phyloP scores from a whole-genome alignment of 306 rosid species.

The Sindora glabra region DNA sequence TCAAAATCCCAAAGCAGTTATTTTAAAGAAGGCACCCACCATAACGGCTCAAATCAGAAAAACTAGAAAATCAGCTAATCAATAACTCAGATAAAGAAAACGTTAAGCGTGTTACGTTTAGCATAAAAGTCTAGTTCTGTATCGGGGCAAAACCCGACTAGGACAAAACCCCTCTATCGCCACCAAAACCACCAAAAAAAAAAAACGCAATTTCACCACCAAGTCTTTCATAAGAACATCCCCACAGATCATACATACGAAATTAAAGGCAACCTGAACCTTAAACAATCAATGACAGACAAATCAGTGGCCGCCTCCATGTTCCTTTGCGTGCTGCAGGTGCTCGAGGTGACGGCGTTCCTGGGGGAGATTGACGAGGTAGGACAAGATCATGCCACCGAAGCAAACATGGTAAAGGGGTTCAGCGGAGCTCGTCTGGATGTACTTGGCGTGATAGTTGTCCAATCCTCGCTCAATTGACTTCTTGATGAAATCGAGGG shows the following conservation, averaged over 20 bases:
- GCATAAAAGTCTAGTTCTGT: too few species aligned
- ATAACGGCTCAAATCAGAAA: too few species aligned
- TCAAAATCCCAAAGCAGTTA: neutral
- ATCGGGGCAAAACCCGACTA: too few species aligned
- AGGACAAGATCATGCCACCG: slow-evolving; percentile 75
- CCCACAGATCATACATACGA: neutral
- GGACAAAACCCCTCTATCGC: too few species aligned
- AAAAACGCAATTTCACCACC: neutral
- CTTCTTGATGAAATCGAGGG: slow-evolving; percentile 40
- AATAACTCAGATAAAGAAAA: too few species aligned
- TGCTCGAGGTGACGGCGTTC: slow-evolving; percentile 84
- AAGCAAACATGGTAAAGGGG: slow-evolving; percentile 59
- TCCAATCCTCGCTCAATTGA: slow-evolving; percentile 41
- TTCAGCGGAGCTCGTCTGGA: slow-evolving; percentile 50
- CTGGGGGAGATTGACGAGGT: slow-evolving; percentile 65
- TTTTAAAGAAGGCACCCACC: too few species aligned
- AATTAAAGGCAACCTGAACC: slow-evolving; percentile 1
- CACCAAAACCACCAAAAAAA: neutral
- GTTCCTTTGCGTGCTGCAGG: slow-evolving; percentile 53
- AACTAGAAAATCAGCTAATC: too few species aligned
- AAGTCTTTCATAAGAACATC: neutral
- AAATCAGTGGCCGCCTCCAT: slow-evolving; percentile 42
- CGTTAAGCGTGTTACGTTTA: too few species aligned
- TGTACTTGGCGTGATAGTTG: slow-evolving; percentile 68
- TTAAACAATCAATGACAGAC: neutral